Conservation (phyloP, 2,329 filamentous ascomycete species). For the Ophiostoma ips region DNA sequence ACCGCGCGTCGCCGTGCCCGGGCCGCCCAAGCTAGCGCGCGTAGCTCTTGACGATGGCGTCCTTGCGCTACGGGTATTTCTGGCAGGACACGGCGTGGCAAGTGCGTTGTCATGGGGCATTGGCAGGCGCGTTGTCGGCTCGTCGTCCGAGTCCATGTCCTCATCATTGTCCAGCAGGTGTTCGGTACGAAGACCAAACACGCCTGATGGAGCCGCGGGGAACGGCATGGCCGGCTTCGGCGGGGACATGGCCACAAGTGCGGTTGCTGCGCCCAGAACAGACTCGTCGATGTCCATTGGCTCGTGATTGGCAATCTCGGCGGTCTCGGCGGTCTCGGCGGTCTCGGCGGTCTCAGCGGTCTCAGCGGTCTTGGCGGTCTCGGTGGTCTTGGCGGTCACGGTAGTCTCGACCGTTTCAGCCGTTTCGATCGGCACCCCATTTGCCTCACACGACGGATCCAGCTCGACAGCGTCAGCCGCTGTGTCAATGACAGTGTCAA, state of each 20-base stretch:
- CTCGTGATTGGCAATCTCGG: not conserved
- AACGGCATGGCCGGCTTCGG: constrained; percentile 12
- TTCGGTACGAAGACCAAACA: constrained; percentile 34
- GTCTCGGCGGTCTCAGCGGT: not conserved
- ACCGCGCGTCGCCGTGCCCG: constrained; percentile 19
- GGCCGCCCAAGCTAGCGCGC: constrained; percentile 12
- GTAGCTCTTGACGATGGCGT: constrained; percentile 3
- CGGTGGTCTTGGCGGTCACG: not conserved
- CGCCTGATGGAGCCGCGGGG: constrained; percentile 15
- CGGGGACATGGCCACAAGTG: constrained; percentile 5
- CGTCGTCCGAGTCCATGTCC: constrained; percentile 44
- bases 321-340: constrained; percentile 5
- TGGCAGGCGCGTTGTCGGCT: constrained; percentile 23
- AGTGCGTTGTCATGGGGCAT: constrained; percentile 18
- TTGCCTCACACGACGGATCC: no score
- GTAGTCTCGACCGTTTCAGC: constrained; percentile 6
- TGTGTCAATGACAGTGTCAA: no score
- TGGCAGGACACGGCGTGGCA: constrained; percentile 29
- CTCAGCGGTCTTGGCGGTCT: constrained; percentile 7
- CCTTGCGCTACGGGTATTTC: constrained; percentile 13
- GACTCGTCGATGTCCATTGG: constrained; percentile 19
- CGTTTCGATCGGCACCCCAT: no score
- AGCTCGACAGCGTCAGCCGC: no score
- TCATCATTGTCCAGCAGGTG: constrained; percentile 35
- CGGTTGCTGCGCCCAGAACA: constrained; percentile 8